Base-by-base conservation (phyloP, 306 rosid species). In the Ormosia semicastrata region DNA sequence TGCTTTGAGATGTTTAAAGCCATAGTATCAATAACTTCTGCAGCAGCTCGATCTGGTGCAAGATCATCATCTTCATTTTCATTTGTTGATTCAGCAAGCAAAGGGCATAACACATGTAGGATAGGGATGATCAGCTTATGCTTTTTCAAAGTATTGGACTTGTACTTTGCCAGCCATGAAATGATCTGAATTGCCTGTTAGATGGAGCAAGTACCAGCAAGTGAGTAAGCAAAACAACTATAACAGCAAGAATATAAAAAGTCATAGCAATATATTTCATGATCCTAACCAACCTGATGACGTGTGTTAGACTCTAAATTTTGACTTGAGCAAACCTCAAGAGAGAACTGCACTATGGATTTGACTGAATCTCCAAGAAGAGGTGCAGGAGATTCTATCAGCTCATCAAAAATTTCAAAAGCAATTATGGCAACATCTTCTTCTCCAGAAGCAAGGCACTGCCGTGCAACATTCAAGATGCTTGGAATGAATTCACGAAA, bases 311-410 rank as follows among this genome's bases (percentile, higher is more conserved):
- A 87, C 81, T 93, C 98, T 88, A 96, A 89, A 83, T 62, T 91
- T 90, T 90, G 98, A 78, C 86, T 93, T 54, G 99, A 96, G 92
- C 98, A 89, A 81, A 96, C 99, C 90, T 96, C 99, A 80, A 96
- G 99, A 32, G 99, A 90, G 85, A 96, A 96, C 76, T 96, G 99
- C 78, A 96, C 99, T 85, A 96, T 93, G 83, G 98, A 89, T 85
- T 86, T 92, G 76, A 93, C 93, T 77, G 99, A 96, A 75, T 96
- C 98, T 75, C 99, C 98, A 78, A 92, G 99, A 89, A 96, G 97
- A 30, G 99, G 99, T 15, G 97, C 98, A 36, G 99, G 99, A 83
- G 98, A 96, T 89, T 96, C 99, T 85, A 96, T 96, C 82, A 96
- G 82, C 89, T 96, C 98, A 75, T 96, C 99, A 75, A 96, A 96